Base-by-base conservation (phyloP, 2,329 filamentous ascomycete genomes). In the Neonectria neomacrospora region DNA sequence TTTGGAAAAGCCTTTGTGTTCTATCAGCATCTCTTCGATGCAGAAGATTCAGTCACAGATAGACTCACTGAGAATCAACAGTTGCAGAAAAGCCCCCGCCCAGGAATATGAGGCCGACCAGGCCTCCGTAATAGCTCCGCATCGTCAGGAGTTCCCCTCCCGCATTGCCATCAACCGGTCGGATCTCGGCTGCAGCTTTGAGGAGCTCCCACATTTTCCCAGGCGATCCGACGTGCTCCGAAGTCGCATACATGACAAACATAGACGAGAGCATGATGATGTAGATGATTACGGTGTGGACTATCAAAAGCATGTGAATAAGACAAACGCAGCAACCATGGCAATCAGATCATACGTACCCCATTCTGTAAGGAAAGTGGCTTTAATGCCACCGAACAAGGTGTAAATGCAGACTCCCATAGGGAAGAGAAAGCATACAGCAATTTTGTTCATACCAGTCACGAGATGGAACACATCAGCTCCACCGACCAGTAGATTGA, bases 201-300 rank as follows among this genome's bases (percentile, higher is more conserved):
- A 42, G 39, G 10, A 42, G 39, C 39, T 42, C 39, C 39, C 39
- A 42, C 39, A 42, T 42, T 9, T n/a, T 42, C 3, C 39, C 39
- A 42, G 39, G 39, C 16, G 39, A 42, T 20, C 39, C 39, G n/a
- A 42, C 39, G 39, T 42, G 39, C 7, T 42, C 39, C 5, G 39
- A 42, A 18, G 39, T 42, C 39, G 39, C 39, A n/a, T 42, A 42
- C n/a, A 42, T 42, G 39, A 42, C 39, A 42, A 42, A 42, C 39
- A 42, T 42, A n/a, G 39, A 42, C 18, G 39, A 42, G 39, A 42
- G 39, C 39, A 42, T 42, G 18, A 42, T 42, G 18, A 42, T n/a
- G 18, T 18, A 42, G 39, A 42, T 42, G 16, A 42, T 42, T 10
- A 42, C 39, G 8, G 39, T 42, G 39, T 42, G 18, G 8, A 42